These are phyloP conservation scores for Peronospora belbahrii DNA, from an alignment of 352 stramenopile species.

Conservation along the genomic window DNA sequence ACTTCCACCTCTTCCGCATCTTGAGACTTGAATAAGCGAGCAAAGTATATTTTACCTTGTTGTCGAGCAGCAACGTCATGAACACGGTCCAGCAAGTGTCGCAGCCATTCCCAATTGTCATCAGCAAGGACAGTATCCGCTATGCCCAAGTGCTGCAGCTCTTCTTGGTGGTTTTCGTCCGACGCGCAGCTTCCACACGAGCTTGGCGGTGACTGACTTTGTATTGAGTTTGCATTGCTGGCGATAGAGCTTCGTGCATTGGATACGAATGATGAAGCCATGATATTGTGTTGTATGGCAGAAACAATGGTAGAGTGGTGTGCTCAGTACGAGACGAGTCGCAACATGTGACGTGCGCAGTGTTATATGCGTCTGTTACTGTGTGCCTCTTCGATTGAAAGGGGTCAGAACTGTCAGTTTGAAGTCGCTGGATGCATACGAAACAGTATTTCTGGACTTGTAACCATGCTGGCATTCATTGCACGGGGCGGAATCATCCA, in stretches of 20 bases:
- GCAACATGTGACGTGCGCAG: slow-evolving; percentile 3
- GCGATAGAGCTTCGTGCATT: slow-evolving; percentile 1
- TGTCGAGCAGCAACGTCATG: slow-evolving; percentile 1
- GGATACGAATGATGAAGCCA: slow-evolving; percentile 7
- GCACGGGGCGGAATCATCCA: too few relatives aligned
- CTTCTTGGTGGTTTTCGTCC: slow-evolving; percentile 8
- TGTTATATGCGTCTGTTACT: slow-evolving; percentile 11
- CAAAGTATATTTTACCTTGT: slow-evolving; percentile 27
- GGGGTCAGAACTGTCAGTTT: slow-evolving; percentile 10
- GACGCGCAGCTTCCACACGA: slow-evolving; percentile 14
- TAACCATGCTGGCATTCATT: too few relatives aligned
- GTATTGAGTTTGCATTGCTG: not conserved
- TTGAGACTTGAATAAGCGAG: slow-evolving; percentile 18
- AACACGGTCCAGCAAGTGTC: slow-evolving; percentile 16
- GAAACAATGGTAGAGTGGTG: not conserved
- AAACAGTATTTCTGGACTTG: too few relatives aligned
- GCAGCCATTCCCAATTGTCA: slow-evolving; percentile 29
- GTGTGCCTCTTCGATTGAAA: slow-evolving; percentile 8
- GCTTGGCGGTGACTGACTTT: slow-evolving; percentile 1
- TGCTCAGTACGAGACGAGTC: slow-evolving; percentile 1
- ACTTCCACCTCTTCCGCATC: slow-evolving; percentile 7
- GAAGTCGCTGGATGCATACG: too few relatives aligned
- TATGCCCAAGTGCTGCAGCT: slow-evolving; percentile 13
- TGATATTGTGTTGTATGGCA: not conserved
- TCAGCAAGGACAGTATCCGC: slow-evolving; percentile 23